Evolutionary conservation across 2,329 filamentous ascomycete species (phyloP), one percentile per base, ranked within the genome.

Genomic region (Lecanicillium sp.): DNA sequence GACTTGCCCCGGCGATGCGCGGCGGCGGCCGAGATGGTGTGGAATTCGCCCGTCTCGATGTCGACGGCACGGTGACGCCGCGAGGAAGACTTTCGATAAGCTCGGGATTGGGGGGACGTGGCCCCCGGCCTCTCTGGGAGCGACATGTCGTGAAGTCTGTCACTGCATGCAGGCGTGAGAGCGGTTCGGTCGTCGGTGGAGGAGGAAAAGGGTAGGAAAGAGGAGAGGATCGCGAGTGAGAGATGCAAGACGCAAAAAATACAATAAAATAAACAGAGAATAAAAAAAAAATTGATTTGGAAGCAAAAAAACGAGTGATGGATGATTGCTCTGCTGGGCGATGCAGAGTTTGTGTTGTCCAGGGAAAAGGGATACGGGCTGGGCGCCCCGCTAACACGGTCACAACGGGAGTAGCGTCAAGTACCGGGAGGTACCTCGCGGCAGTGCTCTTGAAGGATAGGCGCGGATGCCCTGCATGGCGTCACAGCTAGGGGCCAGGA

Each of bases 1-100:
- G 80, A 83, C 55, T 67, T 73, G 64, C 72, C 75, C 69, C 77
- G 78, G 60, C 73, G 67, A 68, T 79, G 75, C 62, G 58, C 52
- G 62, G 59, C 57, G 66, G 41, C 56, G 58, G 50, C 71, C 68
- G 47, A 65, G 29, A 48, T 19, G 14, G 30, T 48, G n/a, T 41
- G 68, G 55, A 76, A 77, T 41, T 67, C 67, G 48, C 79, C 82
- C 30, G 82, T 72, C 63, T 95, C 89, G 58, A 87, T 71, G 62
- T 94, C 87, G 42, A 44, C 36, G 9, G 44, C 32, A 4, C 39
- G 44, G 21, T 40, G 44, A 4, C 49, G 49, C 37, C 42, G 33
- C 27, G 44, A 39, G 30, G 5, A 24, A 6, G 49, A 48, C 39
- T 47, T 48, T 37, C 44, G 49, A 14, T 43, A 43, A 30, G 30